Conservation (phyloP, 306 rosid genomes). For the Quercus agrifolia region DNA sequence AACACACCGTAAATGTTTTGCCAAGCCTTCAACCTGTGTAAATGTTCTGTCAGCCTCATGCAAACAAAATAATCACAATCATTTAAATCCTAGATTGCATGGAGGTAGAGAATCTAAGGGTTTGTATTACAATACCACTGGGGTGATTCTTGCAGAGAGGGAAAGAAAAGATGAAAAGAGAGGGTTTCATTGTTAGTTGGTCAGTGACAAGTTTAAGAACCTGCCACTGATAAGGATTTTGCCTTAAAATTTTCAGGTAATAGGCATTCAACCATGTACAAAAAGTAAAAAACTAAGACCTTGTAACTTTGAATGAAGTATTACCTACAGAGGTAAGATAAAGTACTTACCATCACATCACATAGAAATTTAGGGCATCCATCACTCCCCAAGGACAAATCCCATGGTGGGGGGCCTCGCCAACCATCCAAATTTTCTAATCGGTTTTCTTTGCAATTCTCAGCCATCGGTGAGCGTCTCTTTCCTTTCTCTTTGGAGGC, state of each 20-base stretch:
- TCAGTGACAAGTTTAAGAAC: slow-evolving; percentile 1
- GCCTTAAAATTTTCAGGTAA: background rate
- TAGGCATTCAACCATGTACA: slow-evolving; percentile 18
- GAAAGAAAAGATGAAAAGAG: slow-evolving; percentile 5
- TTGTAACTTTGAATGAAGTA: slow-evolving; percentile 4
- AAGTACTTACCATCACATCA: slow-evolving; percentile 73
- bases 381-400: slow-evolving; percentile 61
- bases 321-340: slow-evolving; percentile 11
- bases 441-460: slow-evolving; percentile 38
- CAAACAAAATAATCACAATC: slow-evolving; percentile 9
- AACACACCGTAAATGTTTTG: slow-evolving; percentile 90
- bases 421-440: slow-evolving; percentile 51
- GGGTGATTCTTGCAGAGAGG: slow-evolving; percentile 3
- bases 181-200: background rate
- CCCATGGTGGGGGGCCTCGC: slow-evolving; percentile 77
- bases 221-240: background rate
- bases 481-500: slow-evolving; percentile 54
- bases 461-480: slow-evolving; percentile 39
- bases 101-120: background rate
- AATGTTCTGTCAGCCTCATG: slow-evolving; percentile 26
- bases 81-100: slow-evolving; percentile 18
- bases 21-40: slow-evolving; percentile 91
- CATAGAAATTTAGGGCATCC: slow-evolving; percentile 87
- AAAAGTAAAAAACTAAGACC: background rate
- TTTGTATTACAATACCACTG: background rate